phyloP scores from a whole-genome alignment of 441 rosid genomes.

The Isatis lusitanica region DNA sequence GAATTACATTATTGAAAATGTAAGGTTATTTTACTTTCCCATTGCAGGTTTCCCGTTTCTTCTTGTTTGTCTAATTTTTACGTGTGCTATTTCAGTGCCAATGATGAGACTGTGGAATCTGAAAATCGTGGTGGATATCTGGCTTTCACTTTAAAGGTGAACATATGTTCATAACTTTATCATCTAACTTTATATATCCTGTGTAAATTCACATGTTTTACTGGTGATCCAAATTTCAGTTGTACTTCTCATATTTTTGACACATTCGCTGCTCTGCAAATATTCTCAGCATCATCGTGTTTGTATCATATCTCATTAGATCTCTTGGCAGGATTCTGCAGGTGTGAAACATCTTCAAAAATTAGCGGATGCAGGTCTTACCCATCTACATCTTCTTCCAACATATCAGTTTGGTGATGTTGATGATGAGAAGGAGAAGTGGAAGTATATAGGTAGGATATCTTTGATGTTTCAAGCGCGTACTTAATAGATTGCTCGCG shows the following conservation, averaged over 20 bases:
- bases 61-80: constrained; percentile 30
- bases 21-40: constrained; percentile 16
- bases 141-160: constrained; percentile 85
- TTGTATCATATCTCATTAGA: constrained; percentile 16
- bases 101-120: constrained; percentile 62
- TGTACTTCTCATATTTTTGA: neutral
- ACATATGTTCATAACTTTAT: constrained; percentile 12
- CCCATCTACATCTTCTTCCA: constrained; percentile 91
- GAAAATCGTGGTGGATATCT: constrained; percentile 74
- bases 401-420: constrained; percentile 88
- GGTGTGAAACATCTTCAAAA: constrained; percentile 77
- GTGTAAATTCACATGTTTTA: constrained; percentile 1
- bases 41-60: constrained; percentile 27
- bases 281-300: neutral
- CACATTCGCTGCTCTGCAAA: neutral
- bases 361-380: constrained; percentile 83
- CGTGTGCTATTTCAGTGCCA: constrained; percentile 55
- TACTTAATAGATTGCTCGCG: neutral
- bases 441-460: constrained; percentile 78
- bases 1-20: neutral
- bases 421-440: constrained; percentile 79
- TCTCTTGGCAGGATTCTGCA: constrained; percentile 69
- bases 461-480: constrained; percentile 14
- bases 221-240: neutral
- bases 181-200: neutral